These are phyloP conservation scores for Penicillium paxilli DNA, from an alignment of 495 filamentous ascomycete genomes.

Conservation along the genomic window DNA sequence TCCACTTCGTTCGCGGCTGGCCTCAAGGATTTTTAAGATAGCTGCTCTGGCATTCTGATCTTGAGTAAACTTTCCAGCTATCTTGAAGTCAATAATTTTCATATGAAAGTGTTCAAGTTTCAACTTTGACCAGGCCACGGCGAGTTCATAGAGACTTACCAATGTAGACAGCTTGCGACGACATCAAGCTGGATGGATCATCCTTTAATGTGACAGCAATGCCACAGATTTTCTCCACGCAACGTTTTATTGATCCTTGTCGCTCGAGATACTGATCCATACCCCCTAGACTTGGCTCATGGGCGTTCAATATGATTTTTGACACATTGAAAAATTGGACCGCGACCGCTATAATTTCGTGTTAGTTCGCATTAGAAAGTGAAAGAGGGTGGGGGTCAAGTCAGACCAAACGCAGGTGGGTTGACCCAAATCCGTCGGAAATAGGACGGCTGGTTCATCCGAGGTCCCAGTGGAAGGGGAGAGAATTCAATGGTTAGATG, in stretches of 20 bases:
- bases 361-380: neutral
- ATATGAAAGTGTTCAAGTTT: neutral
- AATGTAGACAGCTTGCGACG: conserved; percentile 29
- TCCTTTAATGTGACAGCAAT: conserved; percentile 26
- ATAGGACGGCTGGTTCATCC: neutral
- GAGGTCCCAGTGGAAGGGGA: conserved; percentile 11
- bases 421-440: conserved; percentile 20
- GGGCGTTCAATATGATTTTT: conserved; percentile 16
- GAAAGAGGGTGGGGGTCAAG: neutral
- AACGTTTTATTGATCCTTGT: conserved; percentile 14
- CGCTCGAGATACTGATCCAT: conserved; percentile 13
- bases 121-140: too few relatives aligned
- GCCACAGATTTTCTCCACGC: conserved; percentile 22
- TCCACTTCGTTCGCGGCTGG: conserved; percentile 17
- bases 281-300: conserved; percentile 24
- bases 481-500: conserved; percentile 28
- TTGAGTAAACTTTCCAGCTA: conserved; percentile 19
- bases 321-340: conserved; percentile 21
- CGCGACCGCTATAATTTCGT: conserved; percentile 15
- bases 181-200: conserved; percentile 23
- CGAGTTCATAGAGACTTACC: conserved; percentile 11
- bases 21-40: conserved; percentile 20
- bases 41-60: conserved; percentile 9
- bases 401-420: conserved; percentile 23
- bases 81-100: neutral